Percentiles rank a stretch among this genome's conserved stretches.
These are phyloP conservation scores for Trichoderma breve DNA, from an alignment of 2,329 filamentous ascomycete genomes.

Conservation along the genomic window DNA sequence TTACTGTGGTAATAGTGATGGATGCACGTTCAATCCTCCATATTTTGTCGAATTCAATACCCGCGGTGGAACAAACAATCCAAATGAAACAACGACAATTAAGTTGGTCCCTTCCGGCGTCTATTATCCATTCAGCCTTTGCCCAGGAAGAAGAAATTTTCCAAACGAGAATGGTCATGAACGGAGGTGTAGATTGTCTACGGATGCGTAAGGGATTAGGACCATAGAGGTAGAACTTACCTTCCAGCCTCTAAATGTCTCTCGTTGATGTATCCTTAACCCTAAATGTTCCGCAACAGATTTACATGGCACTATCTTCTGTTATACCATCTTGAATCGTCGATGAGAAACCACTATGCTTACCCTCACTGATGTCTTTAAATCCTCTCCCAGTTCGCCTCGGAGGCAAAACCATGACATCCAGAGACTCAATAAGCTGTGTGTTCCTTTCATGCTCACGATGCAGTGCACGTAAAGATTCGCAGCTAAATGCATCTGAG, in stretches of 20 bases:
- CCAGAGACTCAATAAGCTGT: constrained; percentile 67
- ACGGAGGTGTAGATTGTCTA: too few species aligned
- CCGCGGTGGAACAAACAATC: constrained; percentile 77
- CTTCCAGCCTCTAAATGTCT: constrained; percentile 81
- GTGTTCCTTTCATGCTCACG: constrained; percentile 53
- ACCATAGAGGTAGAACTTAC: constrained; percentile 43
- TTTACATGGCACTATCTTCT: constrained; percentile 67
- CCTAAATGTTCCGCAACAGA: constrained; percentile 59
- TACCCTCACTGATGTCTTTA: constrained; percentile 66
- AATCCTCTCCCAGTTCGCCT: constrained; percentile 76
- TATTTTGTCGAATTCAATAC: constrained; percentile 70
- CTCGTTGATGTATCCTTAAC: constrained; percentile 69
- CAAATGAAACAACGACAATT: constrained; percentile 91
- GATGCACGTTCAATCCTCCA: constrained; percentile 90
- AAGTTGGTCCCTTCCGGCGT: constrained; percentile 67
- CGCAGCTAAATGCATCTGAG: constrained; percentile 85
- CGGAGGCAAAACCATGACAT: constrained; percentile 78
- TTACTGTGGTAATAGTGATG: constrained; percentile 83
- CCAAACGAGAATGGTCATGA: too few species aligned
- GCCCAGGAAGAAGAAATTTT: too few species aligned
- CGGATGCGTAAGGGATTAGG: too few species aligned
- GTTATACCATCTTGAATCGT: background rate
- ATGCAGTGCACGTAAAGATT: constrained; percentile 68
- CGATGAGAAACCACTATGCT: constrained; percentile 21
- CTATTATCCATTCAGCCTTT: constrained; percentile 34